Evolutionary conservation across 208 protist genomes (phyloP).

Genomic region (Trypanosoma theileri): DNA sequence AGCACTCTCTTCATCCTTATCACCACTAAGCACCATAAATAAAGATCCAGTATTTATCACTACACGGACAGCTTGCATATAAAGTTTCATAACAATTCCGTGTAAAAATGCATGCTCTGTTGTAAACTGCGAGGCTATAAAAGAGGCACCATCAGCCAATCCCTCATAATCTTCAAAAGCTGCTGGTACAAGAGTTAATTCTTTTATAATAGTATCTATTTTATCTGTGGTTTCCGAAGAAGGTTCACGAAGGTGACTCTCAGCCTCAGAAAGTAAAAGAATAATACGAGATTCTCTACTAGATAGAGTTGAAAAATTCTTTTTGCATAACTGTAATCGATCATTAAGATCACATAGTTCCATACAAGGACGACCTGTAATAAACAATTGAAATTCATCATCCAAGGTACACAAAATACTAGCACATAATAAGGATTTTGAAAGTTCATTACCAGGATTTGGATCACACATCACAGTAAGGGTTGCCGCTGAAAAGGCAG

Average conservation of each 20-base stretch:
- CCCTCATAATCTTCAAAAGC: slow-evolving; percentile 20
- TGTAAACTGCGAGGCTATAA: slow-evolving; percentile 10
- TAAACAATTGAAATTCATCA: slow-evolving; percentile 32
- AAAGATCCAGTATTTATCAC: slow-evolving; percentile 1
- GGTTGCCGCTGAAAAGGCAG: slow-evolving; percentile 17
- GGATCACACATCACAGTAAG: slow-evolving; percentile 17
- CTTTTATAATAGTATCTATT: slow-evolving; percentile 20
- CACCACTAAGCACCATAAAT: background rate
- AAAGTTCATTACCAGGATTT: background rate
- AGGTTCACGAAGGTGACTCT: slow-evolving; percentile 21
- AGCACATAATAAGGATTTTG: background rate
- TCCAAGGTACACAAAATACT: slow-evolving; percentile 27
- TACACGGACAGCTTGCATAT: slow-evolving; percentile 7
- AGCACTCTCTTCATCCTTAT: background rate
- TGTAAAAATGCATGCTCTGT: slow-evolving; percentile 19
- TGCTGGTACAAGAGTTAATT: slow-evolving; percentile 9
- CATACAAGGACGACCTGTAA: slow-evolving; percentile 15
- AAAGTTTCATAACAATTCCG: slow-evolving; percentile 15
- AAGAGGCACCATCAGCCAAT: slow-evolving; percentile 23
- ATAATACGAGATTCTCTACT: slow-evolving; percentile 13
- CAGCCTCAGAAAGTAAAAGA: slow-evolving; percentile 20
- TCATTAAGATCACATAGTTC: slow-evolving; percentile 18
- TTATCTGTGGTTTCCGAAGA: background rate
- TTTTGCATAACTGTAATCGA: slow-evolving; percentile 12
- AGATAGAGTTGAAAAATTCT: slow-evolving; percentile 4